A percentile compares a stretch with the other conserved stretches of the same genome.
These are phyloP conservation scores for Citrus hindsii DNA, from an alignment of 345 rosid species.

Conservation along the genomic window DNA sequence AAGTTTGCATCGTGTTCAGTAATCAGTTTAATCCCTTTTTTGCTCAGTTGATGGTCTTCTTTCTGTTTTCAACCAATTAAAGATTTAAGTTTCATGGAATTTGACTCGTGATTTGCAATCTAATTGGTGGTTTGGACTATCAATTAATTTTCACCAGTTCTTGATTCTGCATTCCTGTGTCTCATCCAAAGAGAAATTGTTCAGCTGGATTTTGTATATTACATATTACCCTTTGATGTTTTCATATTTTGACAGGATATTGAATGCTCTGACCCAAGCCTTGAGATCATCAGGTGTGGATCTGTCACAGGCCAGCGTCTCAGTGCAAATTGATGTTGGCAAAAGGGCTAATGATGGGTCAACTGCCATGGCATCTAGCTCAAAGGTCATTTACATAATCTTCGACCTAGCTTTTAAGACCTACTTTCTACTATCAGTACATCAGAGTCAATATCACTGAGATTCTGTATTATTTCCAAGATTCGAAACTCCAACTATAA, in stretches of 20 bases:
- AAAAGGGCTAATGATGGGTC: slow-evolving; percentile 32
- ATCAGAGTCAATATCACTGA: not conserved
- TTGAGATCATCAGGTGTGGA: slow-evolving; percentile 71
- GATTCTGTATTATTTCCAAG: not conserved
- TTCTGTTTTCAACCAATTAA: not conserved
- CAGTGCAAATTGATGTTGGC: slow-evolving; percentile 62
- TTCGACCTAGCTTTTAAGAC: not conserved
- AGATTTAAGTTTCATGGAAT: not conserved
- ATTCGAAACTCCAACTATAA: not conserved
- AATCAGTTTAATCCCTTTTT: not conserved
- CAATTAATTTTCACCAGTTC: not conserved
- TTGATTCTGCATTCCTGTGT: not conserved
- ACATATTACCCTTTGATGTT: slow-evolving; percentile 1
- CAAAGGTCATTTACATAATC: slow-evolving; percentile 39
- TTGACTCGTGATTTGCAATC: not conserved
- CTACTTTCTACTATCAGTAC: not conserved
- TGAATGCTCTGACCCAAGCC: slow-evolving; percentile 47
- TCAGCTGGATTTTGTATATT: slow-evolving; percentile 1
- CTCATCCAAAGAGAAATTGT: not conserved
- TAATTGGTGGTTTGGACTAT: not conserved
- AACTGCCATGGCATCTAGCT: slow-evolving; percentile 26
- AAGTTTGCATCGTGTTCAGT: not conserved
- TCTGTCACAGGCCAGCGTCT: slow-evolving; percentile 53
- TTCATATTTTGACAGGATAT: slow-evolving; percentile 45
- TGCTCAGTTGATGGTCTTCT: not conserved